Conservation (phyloP, 805 yeast species). For the Candida bentonensis region DNA sequence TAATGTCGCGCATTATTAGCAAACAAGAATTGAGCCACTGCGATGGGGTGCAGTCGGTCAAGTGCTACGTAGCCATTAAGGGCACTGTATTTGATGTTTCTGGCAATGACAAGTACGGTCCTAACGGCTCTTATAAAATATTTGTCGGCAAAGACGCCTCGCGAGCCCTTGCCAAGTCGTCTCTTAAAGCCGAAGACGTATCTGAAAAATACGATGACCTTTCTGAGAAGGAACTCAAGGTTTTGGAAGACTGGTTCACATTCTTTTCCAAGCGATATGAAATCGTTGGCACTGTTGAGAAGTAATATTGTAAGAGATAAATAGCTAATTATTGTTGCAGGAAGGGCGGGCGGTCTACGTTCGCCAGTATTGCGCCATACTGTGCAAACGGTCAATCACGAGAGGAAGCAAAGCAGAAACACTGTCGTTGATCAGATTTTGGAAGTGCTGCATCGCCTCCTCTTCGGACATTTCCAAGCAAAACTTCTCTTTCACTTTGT, state of each 20-base stretch:
- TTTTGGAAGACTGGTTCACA: conserved; percentile 61
- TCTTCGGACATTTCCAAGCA: conserved; percentile 89
- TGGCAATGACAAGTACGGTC: conserved; percentile 53
- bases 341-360: conserved; percentile 30
- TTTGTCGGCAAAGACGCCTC: conserved; percentile 70
- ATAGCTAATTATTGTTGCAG: not conserved
- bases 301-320: not conserved
- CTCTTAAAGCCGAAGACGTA: conserved; percentile 40
- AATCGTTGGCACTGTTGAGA: conserved; percentile 25
- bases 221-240: conserved; percentile 43
- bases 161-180: conserved; percentile 59
- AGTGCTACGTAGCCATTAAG: conserved; percentile 59
- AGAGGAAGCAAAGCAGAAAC: conserved; percentile 89
- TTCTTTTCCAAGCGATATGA: conserved; percentile 44
- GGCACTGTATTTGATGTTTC: conserved; percentile 74
- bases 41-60: conserved; percentile 26
- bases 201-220: conserved; percentile 27
- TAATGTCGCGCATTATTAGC: not conserved
- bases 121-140: conserved; percentile 56
- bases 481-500: conserved; percentile 87
- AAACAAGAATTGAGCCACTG: not conserved
- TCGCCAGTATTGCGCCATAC: conserved; percentile 96
- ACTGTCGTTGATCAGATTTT: conserved; percentile 82
- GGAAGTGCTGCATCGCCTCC: conserved; percentile 91
- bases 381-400: conserved; percentile 88